Evolutionary conservation across 1,284 basidiomycete species (phyloP).

Genomic region (Microstroma glucosiphilum): DNA sequence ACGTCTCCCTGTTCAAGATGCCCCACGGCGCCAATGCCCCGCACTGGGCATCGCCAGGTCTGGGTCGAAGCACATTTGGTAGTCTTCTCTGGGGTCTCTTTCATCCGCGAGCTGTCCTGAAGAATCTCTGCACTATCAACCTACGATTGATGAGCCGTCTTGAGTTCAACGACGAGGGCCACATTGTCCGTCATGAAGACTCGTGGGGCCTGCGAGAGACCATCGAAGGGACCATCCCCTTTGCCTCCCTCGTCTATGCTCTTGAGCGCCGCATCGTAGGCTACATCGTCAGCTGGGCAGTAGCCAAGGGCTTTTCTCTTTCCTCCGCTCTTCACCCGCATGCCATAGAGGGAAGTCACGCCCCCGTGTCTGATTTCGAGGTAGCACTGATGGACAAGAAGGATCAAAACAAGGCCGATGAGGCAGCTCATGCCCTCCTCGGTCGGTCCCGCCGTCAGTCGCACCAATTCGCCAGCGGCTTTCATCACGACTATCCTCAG

Average conservation of each 20-base stretch:
- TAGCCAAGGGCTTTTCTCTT: constrained; percentile 36
- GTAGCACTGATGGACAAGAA: not conserved
- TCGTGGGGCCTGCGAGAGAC: constrained; percentile 48
- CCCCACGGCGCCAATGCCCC: constrained; percentile 39
- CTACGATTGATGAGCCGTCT: constrained; percentile 47
- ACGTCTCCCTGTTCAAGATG: constrained; percentile 27
- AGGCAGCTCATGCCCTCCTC: constrained; percentile 16
- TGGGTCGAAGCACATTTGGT: constrained; percentile 38
- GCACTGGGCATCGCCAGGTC: constrained; percentile 36
- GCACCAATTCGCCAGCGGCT: constrained; percentile 9
- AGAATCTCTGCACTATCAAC: constrained; percentile 41
- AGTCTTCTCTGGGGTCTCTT: constrained; percentile 38
- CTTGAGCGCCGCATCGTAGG: constrained; percentile 41
- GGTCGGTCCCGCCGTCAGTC: constrained; percentile 10
- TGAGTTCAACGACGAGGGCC: constrained; percentile 50
- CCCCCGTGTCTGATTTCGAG: constrained; percentile 1
- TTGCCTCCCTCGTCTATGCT: constrained; percentile 37
- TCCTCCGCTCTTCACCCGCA: constrained; percentile 20
- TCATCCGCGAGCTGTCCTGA: constrained; percentile 36
- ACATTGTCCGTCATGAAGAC: constrained; percentile 49
- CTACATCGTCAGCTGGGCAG: constrained; percentile 38
- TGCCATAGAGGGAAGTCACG: not conserved
- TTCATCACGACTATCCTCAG: constrained; percentile 21
- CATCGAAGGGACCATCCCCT: constrained; percentile 46
- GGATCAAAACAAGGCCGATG: constrained; percentile 12